phyloP scores from a whole-genome alignment of 2,329 filamentous ascomycete genomes.

The Simplicillium sp. region DNA sequence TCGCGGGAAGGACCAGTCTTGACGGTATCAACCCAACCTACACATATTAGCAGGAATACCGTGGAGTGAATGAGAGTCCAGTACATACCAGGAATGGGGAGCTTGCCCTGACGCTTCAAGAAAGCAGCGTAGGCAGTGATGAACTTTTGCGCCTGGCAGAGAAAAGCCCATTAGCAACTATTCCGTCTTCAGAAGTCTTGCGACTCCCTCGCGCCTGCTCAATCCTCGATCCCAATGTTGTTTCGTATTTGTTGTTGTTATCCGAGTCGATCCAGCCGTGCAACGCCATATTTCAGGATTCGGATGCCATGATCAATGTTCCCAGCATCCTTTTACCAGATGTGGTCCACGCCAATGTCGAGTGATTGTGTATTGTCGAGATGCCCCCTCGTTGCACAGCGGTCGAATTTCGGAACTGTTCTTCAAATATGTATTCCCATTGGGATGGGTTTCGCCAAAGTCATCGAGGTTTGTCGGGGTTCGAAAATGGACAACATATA shows the following conservation, averaged over 20 bases:
- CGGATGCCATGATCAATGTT: neutral
- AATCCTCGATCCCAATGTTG: conserved; percentile 20
- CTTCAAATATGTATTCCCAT: conserved; percentile 2
- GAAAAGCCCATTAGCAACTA: conserved; percentile 54
- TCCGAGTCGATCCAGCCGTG: conserved; percentile 6
- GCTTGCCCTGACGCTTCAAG: conserved; percentile 91
- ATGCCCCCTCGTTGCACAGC: no score
- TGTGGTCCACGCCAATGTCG: no score
- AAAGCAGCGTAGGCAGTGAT: conserved; percentile 78
- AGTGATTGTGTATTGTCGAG: no score
- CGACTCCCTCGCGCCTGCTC: conserved; percentile 67
- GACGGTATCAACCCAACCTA: conserved; percentile 98
- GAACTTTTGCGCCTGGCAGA: conserved; percentile 72
- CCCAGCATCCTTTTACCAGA: conserved; percentile 1
- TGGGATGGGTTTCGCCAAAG: conserved; percentile 9
- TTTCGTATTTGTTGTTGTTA: conserved; percentile 8
- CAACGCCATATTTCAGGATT: conserved; percentile 4
- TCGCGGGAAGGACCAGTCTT: conserved; percentile 97
- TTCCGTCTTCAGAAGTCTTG: conserved; percentile 67
- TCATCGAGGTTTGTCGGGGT: conserved; percentile 8
- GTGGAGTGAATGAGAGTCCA: neutral
- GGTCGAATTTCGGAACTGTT: neutral
- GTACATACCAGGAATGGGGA: conserved; percentile 74
- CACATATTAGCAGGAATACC: neutral
- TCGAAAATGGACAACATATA: neutral